Evolutionary conservation across 1,284 basidiomycete genomes (phyloP).

Genomic region (Microbotryum intermedium): DNA sequence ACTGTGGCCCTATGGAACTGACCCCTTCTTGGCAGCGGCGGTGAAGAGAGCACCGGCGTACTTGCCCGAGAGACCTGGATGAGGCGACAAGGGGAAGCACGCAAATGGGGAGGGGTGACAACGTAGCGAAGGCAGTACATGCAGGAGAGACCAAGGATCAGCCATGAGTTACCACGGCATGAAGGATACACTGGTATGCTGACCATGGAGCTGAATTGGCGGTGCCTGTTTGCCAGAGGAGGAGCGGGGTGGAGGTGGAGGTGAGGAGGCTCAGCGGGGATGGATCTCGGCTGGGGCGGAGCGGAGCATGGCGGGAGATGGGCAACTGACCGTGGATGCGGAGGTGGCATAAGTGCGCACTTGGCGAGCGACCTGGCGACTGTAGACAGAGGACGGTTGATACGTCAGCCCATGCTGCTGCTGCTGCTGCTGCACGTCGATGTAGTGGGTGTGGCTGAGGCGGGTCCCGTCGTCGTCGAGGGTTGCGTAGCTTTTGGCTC

Average conservation of each 20-base stretch:
- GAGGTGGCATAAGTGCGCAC: constrained; percentile 28
- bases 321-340: constrained; percentile 8
- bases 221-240: constrained; percentile 5
- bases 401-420: too few species aligned
- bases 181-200: not conserved
- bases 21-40: constrained; percentile 71
- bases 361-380: constrained; percentile 9
- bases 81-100: not conserved
- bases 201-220: constrained; percentile 29
- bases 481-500: not conserved
- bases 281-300: not conserved
- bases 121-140: too few species aligned
- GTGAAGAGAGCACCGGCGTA: constrained; percentile 92
- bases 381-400: not conserved
- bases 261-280: not conserved
- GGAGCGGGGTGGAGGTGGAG: not conserved
- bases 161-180: not conserved
- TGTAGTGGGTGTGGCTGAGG: too few species aligned
- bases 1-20: too few species aligned
- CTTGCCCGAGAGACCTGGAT: constrained; percentile 56
- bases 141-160: too few species aligned
- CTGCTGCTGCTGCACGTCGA: too few species aligned
- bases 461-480: not conserved
- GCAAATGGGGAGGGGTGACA: not conserved
- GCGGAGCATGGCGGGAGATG: not conserved